These are phyloP conservation scores for Desmodesmus armatus DNA, from an alignment of 139 green algal species.

Conservation along the genomic window DNA sequence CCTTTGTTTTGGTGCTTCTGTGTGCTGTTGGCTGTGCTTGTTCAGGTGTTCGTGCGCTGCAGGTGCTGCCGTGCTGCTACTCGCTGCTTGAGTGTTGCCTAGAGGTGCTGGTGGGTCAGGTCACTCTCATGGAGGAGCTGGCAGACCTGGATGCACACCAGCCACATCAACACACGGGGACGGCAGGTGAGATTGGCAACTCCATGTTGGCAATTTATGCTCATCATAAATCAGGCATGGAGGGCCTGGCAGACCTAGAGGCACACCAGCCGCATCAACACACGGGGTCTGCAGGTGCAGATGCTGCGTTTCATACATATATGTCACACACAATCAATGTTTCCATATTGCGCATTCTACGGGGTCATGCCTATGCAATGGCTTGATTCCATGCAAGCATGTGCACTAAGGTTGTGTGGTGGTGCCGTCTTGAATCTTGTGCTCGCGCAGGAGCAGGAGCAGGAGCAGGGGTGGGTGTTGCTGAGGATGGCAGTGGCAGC, in stretches of 20 bases:
- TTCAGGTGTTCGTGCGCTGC: slow-evolving; percentile 22
- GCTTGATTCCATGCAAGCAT: too few species aligned
- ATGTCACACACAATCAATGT: too few species aligned
- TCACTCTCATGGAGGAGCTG: background rate
- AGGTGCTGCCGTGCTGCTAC: slow-evolving; percentile 22
- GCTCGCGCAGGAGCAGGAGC: background rate
- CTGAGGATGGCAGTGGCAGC: background rate
- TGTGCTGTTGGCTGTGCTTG: too few species aligned
- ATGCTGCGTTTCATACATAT: too few species aligned
- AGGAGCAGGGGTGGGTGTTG: background rate
- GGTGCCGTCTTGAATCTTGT: too few species aligned
- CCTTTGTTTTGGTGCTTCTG: background rate
- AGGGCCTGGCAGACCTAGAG: slow-evolving; percentile 21
- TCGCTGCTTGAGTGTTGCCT: slow-evolving; percentile 31
- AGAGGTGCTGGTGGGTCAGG: slow-evolving; percentile 36
- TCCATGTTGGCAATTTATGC: too few species aligned
- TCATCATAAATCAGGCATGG: too few species aligned
- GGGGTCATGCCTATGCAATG: too few species aligned
- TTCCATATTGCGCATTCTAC: too few species aligned
- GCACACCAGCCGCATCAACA: background rate
- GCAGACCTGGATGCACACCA: slow-evolving; percentile 2
- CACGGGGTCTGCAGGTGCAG: background rate
- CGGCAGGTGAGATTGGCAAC: too few species aligned
- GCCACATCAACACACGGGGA: background rate
- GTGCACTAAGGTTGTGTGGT: too few species aligned